Evolutionary conservation across 805 yeast genomes (phyloP).

Genomic region (Komagataella phaffii): DNA sequence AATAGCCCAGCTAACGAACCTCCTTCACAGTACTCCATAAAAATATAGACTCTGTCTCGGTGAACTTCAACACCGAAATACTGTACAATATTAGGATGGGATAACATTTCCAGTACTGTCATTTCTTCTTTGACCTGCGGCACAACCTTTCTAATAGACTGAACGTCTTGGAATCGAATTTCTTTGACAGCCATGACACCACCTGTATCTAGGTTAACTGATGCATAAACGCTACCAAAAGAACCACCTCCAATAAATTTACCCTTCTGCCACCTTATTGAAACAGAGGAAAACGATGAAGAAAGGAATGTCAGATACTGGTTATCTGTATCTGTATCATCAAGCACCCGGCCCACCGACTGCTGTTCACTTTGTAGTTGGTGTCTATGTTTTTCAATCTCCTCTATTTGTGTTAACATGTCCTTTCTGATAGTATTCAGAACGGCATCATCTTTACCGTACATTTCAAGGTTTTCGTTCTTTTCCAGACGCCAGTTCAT

Average conservation of each 20-base stretch:
- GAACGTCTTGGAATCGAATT: conserved; percentile 79
- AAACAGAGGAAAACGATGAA: conserved; percentile 75
- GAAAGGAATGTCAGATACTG: conserved; percentile 80
- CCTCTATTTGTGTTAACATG: conserved; percentile 49
- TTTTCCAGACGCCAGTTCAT: conserved; percentile 34
- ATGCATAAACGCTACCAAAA: conserved; percentile 88
- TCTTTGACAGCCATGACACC: conserved; percentile 96
- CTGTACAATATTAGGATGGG: conserved; percentile 94
- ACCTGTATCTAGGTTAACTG: conserved; percentile 87
- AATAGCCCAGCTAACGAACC: conserved; percentile 81
- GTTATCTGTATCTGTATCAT: conserved; percentile 76
- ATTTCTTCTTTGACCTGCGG: conserved; percentile 91
- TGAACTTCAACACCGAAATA: conserved; percentile 97
- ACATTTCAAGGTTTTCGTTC: conserved; percentile 41
- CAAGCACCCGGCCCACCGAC: conserved; percentile 78
- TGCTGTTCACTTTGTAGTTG: conserved; percentile 27
- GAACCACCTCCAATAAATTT: conserved; percentile 90
- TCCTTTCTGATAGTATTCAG: conserved; percentile 49
- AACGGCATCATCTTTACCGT: conserved; percentile 40
- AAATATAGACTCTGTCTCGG: conserved; percentile 85
- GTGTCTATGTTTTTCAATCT: conserved; percentile 45
- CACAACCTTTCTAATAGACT: conserved; percentile 69
- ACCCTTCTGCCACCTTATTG: conserved; percentile 97
- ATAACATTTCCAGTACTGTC: conserved; percentile 89
- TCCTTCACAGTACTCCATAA: conserved; percentile 96